These are phyloP conservation scores for Trametes maxima DNA, from an alignment of 768 basidiomycete species.

Conservation along the genomic window DNA sequence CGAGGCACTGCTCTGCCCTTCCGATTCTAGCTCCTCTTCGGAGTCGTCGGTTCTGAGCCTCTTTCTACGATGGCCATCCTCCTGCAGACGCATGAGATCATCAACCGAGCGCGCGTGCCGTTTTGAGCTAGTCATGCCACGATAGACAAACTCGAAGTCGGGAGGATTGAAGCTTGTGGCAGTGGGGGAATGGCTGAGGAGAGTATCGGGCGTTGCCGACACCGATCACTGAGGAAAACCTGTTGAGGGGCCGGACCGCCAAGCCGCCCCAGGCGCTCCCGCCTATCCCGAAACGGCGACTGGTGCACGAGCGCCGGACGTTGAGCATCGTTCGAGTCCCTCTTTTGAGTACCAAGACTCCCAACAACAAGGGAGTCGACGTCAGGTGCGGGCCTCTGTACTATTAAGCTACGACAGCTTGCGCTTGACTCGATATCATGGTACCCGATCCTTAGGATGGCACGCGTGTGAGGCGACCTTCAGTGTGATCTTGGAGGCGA, in stretches of 20 bases:
- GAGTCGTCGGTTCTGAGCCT: slow-evolving; percentile 8
- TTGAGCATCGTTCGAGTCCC: too few relatives aligned
- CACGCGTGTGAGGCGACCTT: too few relatives aligned
- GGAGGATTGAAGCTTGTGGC: not conserved
- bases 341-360: too few relatives aligned
- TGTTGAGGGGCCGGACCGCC: not conserved
- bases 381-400: not conserved
- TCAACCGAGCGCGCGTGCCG: slow-evolving; percentile 36
- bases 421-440: too few relatives aligned
- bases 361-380: too few relatives aligned
- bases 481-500: too few relatives aligned
- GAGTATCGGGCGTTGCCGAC: slow-evolving; percentile 17
- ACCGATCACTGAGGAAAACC: slow-evolving; percentile 10
- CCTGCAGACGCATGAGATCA: slow-evolving; percentile 40
- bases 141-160: not conserved
- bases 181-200: not conserved
- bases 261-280: too few relatives aligned
- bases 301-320: too few relatives aligned
- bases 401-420: not conserved
- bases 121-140: slow-evolving; percentile 31
- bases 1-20: slow-evolving; percentile 23
- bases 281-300: too few relatives aligned
- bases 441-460: too few relatives aligned
- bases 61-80: slow-evolving; percentile 34
- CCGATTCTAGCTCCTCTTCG: slow-evolving; percentile 10